Conservation (phyloP, 2,329 filamentous ascomycete genomes). For the Beauveria sp. region DNA sequence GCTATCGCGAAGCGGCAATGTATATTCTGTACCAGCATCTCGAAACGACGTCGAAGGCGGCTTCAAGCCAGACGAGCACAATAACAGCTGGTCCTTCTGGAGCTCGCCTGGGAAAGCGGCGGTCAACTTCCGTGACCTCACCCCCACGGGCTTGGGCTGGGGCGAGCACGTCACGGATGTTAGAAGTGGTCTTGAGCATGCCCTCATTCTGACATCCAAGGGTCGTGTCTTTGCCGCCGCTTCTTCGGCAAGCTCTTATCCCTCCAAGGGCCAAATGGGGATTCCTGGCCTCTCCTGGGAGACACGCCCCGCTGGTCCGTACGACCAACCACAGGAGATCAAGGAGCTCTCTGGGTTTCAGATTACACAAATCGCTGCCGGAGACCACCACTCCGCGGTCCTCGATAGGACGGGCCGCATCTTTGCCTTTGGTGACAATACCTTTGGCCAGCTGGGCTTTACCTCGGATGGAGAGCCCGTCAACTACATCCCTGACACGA, state of each 20-base stretch:
- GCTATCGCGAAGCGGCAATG: slow-evolving; percentile 62
- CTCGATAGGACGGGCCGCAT: slow-evolving; percentile 68
- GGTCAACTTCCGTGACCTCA: slow-evolving; percentile 66
- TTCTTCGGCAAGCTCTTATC: slow-evolving; percentile 69
- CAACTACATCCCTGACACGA: slow-evolving; percentile 60
- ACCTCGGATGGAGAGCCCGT: slow-evolving; percentile 53
- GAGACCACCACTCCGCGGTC: slow-evolving; percentile 78
- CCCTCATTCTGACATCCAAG: slow-evolving; percentile 71
- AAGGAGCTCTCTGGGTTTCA: slow-evolving; percentile 61
- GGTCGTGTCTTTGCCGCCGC: slow-evolving; percentile 88
- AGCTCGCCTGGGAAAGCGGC: slow-evolving; percentile 23
- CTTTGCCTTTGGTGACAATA: slow-evolving; percentile 88
- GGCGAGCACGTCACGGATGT: slow-evolving; percentile 70
- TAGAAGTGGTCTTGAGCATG: slow-evolving; percentile 75
- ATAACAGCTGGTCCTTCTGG: slow-evolving; percentile 67
- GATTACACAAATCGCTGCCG: slow-evolving; percentile 68
- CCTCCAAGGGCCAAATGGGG: slow-evolving; percentile 78
- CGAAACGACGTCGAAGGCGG: slow-evolving; percentile 61
- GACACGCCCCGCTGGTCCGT: slow-evolving; percentile 67
- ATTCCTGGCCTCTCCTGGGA: slow-evolving; percentile 75
- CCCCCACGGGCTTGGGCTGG: slow-evolving; percentile 55
- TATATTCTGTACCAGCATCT: slow-evolving; percentile 79
- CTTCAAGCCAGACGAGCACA: slow-evolving; percentile 50
- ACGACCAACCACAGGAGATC: slow-evolving; percentile 78
- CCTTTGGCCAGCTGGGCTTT: slow-evolving; percentile 83